These are phyloP conservation scores for Globisporangium yorkense DNA, from an alignment of 352 stramenopile genomes.

Conservation along the genomic window DNA sequence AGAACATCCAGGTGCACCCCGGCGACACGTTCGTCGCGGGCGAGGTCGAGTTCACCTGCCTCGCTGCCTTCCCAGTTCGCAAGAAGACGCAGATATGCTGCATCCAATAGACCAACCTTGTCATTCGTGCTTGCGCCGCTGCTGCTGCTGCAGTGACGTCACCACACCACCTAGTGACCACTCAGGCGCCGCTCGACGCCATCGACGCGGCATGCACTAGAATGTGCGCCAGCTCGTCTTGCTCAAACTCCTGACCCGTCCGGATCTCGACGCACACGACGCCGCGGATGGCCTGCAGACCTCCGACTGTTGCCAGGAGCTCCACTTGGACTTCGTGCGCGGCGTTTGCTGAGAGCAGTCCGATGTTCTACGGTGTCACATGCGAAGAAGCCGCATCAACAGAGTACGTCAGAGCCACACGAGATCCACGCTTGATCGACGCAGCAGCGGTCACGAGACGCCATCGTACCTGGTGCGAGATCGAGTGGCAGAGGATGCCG, in stretches of 20 bases:
- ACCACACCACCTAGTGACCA: conserved; percentile 9
- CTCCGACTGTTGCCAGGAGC: conserved; percentile 60
- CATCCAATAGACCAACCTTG: conserved; percentile 19
- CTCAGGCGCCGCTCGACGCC: not conserved
- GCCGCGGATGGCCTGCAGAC: conserved; percentile 55
- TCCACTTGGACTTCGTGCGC: conserved; percentile 41
- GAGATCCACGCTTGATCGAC: not conserved
- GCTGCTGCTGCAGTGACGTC: not conserved
- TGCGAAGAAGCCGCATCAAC: not conserved
- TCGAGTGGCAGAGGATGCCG: conserved; percentile 63
- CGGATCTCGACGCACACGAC: conserved; percentile 64
- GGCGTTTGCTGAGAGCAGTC: conserved; percentile 39
- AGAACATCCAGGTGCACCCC: conserved; percentile 49
- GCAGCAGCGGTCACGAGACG: not conserved
- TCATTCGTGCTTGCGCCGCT: not conserved
- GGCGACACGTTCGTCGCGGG: conserved; percentile 67
- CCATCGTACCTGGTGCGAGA: conserved; percentile 60
- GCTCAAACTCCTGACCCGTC: conserved; percentile 51
- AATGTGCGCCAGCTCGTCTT: conserved; percentile 48
- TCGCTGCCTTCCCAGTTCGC: conserved; percentile 49
- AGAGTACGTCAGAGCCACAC: not conserved
- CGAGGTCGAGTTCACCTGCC: conserved; percentile 74
- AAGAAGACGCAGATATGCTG: conserved; percentile 56
- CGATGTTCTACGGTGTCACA: conserved; percentile 44
- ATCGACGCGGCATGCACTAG: conserved; percentile 29